Base-by-base conservation (phyloP, 176 grass and related monocot genomes). In the Echinochloa phyllopogon region DNA sequence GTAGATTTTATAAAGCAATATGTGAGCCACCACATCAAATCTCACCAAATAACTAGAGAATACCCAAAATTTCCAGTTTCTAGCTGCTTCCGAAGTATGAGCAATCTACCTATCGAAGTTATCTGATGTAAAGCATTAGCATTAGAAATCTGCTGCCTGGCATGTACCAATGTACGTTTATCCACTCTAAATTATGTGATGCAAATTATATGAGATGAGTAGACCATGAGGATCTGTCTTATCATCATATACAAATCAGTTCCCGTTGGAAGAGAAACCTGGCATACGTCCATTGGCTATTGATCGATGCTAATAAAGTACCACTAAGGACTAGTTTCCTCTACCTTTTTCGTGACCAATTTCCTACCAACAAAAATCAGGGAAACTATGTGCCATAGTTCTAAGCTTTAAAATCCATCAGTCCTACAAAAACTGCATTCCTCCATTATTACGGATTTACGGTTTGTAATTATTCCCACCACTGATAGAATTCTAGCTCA, bases 41-140 rank as follows among this genome's bases (percentile, higher is more conserved):
- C n/a, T 83, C 60, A 74, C 17, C 56, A 43, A 90, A 83, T 67
- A 78, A 58, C 16, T 65, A 56, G 74, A 20, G 21, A 77, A 23
- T 40, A 23, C 11, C 18, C 18, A 42, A n/a, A 44, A 44, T 2
- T 55, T 79, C 41, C 10, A 41, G 7, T 13, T 20, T 8, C 61
- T 48, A 56, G 5, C 8, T 51, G 10, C 14, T 39, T 51, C 20
- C 43, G 33, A 85, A 61, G 43, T 10, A 81, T 69, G 33, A 29
- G 51, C 3, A 63, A 58, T 69, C 60, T 75, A 80, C 50, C 24
- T 51, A 33, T 27, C 3, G 1, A 50, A 65, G 16, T 29, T 20
- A 29, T 44, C 21, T 18, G 29, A 36, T 49, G 69, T n/a, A 60
- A 50, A 50, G 10, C 47, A 48, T 4, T 64, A 65, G 6, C 6